These are phyloP conservation scores for Tuber borchii DNA, from an alignment of 495 filamentous ascomycete species.

Conservation along the genomic window DNA sequence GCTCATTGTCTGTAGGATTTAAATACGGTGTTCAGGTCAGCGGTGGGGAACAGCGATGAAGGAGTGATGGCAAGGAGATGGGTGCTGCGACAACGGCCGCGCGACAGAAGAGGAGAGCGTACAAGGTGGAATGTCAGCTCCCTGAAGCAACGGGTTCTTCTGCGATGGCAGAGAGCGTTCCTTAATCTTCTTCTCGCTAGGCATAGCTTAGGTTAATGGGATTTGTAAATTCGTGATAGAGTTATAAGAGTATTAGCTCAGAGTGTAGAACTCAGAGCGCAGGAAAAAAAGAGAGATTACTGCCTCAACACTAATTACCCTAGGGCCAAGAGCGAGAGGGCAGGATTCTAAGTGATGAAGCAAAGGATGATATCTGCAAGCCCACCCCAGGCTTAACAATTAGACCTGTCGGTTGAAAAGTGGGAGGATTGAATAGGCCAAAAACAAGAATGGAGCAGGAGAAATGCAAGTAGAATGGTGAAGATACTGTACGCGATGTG, in stretches of 20 bases:
- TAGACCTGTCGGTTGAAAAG: background rate
- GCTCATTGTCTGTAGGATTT: conserved; percentile 60
- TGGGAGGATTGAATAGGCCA: background rate
- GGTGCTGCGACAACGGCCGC: conserved; percentile 26
- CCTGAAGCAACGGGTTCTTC: conserved; percentile 62
- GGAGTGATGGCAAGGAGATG: conserved; percentile 35
- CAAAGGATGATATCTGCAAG: background rate
- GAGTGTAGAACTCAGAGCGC: background rate
- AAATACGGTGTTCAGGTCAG: conserved; percentile 37
- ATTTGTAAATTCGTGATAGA: background rate
- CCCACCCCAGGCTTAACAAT: background rate
- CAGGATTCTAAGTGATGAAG: background rate
- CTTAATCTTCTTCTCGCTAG: conserved; percentile 34
- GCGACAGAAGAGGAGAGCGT: conserved; percentile 37
- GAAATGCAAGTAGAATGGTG: background rate
- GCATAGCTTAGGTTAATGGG: conserved; percentile 23
- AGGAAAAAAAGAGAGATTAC: background rate
- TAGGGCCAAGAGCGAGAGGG: background rate
- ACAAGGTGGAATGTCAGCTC: conserved; percentile 61
- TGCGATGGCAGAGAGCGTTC: conserved; percentile 39
- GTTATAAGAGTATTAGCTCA: background rate
- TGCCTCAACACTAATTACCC: background rate
- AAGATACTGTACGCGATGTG: conserved; percentile 2
- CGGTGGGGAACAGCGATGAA: conserved; percentile 40
- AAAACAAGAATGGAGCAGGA: background rate